phyloP scores from a whole-genome alignment of 208 protist genomes.

The Angomonas ambiguus region DNA sequence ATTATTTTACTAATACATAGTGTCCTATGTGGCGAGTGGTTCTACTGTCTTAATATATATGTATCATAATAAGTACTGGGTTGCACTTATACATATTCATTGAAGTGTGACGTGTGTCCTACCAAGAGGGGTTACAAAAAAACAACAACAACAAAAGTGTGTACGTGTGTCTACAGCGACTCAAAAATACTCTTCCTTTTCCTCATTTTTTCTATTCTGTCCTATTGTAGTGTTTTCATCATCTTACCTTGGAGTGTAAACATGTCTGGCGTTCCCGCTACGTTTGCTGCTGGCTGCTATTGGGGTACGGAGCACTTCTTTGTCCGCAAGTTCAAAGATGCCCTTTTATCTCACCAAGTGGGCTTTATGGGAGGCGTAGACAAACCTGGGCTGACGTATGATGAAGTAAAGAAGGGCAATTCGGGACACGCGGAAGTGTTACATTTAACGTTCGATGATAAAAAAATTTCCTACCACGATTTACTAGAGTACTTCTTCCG shows the following conservation, averaged over 20 bases:
- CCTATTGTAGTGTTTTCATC: conserved; percentile 13
- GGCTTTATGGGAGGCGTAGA: conserved; percentile 87
- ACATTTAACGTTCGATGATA: conserved; percentile 79
- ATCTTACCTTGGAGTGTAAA: neutral
- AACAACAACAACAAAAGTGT: too few species aligned
- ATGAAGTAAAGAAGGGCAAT: conserved; percentile 88
- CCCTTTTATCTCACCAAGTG: conserved; percentile 64
- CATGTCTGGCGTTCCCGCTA: conserved; percentile 33
- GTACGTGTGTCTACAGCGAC: too few species aligned
- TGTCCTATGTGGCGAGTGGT: too few species aligned
- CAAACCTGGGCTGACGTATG: conserved; percentile 65
- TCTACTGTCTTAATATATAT: too few species aligned
- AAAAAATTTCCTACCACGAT: conserved; percentile 74
- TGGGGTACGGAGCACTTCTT: conserved; percentile 93
- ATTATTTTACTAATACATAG: too few species aligned
- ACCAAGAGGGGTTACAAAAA: too few species aligned
- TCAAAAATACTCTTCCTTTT: too few species aligned
- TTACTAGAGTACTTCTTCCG: conserved; percentile 93
- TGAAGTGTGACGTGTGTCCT: too few species aligned
- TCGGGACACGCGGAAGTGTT: conserved; percentile 96
- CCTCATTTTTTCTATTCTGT: conserved; percentile 10
- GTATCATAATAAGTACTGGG: too few species aligned
- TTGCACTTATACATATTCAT: too few species aligned
- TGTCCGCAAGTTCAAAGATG: conserved; percentile 74
- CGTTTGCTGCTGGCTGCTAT: conserved; percentile 90